Base-by-base conservation (phyloP, 768 basidiomycete species). In the Hygrocybe punicea region DNA sequence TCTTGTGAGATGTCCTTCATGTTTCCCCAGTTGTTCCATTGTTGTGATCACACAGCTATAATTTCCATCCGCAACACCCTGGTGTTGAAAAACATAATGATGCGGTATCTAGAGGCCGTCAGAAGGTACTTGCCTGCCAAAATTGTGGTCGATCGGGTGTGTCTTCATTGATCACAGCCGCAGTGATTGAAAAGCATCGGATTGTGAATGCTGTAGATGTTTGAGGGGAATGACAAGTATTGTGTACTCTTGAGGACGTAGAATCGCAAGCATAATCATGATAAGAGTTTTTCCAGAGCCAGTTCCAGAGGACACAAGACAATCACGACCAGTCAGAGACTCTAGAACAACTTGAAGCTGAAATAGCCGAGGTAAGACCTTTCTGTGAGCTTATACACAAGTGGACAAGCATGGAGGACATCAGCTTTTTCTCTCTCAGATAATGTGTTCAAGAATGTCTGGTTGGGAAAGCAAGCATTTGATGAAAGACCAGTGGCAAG, bases 251-350 rank as follows among this genome's bases (percentile, higher is more conserved):
- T 16, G 8, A 8, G 62, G 62, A 34, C 52, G 37, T 3, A 71
- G 59, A 1, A 71, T 59, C 29, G 65, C 57, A 16, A 48, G 63
- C 2, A 73, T 56, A 10, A 65, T 66, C 11, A 66, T 67, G 3
- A 64, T 46, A 8, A 46, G 21, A 13, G 45, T n/a, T n/a, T n/a
- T n/a, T n/a, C n/a, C n/a, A n/a, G n/a, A n/a, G n/a, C n/a, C n/a
- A n/a, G n/a, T n/a, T 46, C 45, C n/a, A n/a, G n/a, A n/a, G n/a
- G n/a, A n/a, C n/a, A n/a, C n/a, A n/a, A n/a, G n/a, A n/a, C n/a
- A n/a, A n/a, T n/a, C n/a, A n/a, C n/a, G n/a, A n/a, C n/a, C n/a
- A n/a, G n/a, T n/a, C n/a, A n/a, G n/a, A n/a, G n/a, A n/a, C n/a
- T n/a, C n/a, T n/a, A n/a, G n/a, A n/a, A n/a, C n/a, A n/a, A n/a